A percentile compares a stretch with the other conserved stretches of the same genome.
phyloP scores from a whole-genome alignment of 768 basidiomycete genomes.

The Royoungia palumana region DNA sequence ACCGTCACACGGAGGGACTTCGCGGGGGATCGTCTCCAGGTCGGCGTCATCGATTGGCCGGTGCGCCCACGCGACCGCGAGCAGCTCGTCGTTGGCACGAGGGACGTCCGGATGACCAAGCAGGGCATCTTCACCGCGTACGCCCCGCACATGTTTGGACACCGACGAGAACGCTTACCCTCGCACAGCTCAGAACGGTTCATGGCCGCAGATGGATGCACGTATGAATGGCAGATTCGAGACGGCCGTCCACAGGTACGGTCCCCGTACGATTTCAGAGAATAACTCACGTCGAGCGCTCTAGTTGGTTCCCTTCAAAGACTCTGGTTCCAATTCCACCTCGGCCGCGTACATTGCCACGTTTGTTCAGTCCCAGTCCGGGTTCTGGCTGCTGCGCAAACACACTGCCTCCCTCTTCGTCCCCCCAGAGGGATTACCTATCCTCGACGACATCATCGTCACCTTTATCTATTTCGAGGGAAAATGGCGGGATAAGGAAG shows the following conservation, averaged over 20 bases:
- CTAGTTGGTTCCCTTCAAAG: slow-evolving; percentile 25
- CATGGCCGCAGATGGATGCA: slow-evolving; percentile 14
- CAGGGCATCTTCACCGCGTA: slow-evolving; percentile 24
- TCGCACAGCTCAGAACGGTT: slow-evolving; percentile 26
- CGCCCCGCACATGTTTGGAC: background rate
- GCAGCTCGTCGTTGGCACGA: slow-evolving; percentile 24
- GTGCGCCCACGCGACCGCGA: background rate
- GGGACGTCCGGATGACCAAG: slow-evolving; percentile 24
- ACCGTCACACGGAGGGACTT: slow-evolving; percentile 22
- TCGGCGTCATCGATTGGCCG: slow-evolving; percentile 32
- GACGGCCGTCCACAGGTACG: slow-evolving; percentile 22
- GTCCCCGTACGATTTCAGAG: background rate
- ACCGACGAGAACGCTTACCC: background rate
- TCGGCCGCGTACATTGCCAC: slow-evolving; percentile 26
- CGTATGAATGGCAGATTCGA: slow-evolving; percentile 30
- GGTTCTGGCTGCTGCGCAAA: slow-evolving; percentile 13
- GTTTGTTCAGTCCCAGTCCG: slow-evolving; percentile 19
- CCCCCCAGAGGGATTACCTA: slow-evolving; percentile 26
- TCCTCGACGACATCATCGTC: slow-evolving; percentile 35
- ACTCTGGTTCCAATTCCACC: background rate
- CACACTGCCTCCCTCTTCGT: slow-evolving; percentile 23
- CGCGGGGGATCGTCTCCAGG: slow-evolving; percentile 22
- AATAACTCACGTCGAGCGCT: background rate
- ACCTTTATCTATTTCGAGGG: slow-evolving; percentile 36
- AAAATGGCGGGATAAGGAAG: slow-evolving; percentile 28